Base-by-base conservation (phyloP, 2,329 filamentous ascomycete genomes). In the Zymoseptoria passerinii region DNA sequence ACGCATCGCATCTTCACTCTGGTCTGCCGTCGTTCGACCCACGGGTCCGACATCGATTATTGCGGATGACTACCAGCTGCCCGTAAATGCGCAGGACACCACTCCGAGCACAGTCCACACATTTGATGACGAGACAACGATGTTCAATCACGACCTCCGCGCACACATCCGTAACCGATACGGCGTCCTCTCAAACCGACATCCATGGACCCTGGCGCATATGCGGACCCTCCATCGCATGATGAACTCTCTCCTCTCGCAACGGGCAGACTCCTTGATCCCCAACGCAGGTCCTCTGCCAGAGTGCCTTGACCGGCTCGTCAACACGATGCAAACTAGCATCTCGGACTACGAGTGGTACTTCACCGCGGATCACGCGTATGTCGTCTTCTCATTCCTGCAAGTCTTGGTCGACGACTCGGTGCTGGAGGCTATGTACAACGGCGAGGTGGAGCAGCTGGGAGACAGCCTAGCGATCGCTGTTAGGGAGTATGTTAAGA, bases 151-250 rank as follows among this genome's bases (percentile, higher is more conserved):
- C 10, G 52, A 59, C 16, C 64, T 67, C 4, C 68, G 67, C 61
- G 60, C 67, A 27, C 59, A 64, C 20, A 51, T 72, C 44, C 70
- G 71, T 28, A 61, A 63, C 19, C 70, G 71, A 28, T 73, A 73
- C 58, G 70, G 71, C 55, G 68, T 73, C 28, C 63, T 73, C 10
- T 59, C 65, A 8, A 58, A 65, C 8, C 40, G 54, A 1, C 67
- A 68, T 50, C 71, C 71, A 1, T 73, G 71, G 69, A 72, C 69
- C 6, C 65, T 73, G 60, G 54, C 61, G 9, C 71, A 73, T 59
- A 70, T 72, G 60, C 70, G 71, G 27, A 73, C 71, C 2, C 61
- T 73, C 6, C 71, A 73, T 55, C 69, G 71, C 40, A 69, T 73
- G 66, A 66, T 69, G 52, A 72, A 72, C 63, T 72, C 70, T 1